Base-by-base conservation (phyloP, 805 yeast genomes). In the Nematodospora valgi region DNA sequence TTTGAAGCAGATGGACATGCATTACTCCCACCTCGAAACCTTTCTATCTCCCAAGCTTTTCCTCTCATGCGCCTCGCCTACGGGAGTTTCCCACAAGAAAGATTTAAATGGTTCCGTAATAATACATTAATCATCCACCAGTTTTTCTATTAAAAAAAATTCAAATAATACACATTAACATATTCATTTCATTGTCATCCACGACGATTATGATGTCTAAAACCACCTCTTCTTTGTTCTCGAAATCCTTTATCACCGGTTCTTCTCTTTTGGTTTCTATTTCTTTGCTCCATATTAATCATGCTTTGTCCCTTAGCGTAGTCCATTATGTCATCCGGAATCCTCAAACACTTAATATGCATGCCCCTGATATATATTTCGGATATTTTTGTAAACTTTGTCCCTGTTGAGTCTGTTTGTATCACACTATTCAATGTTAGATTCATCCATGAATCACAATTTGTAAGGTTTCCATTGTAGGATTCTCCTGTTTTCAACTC, bases 371-470 rank as follows among this genome's bases (percentile, higher is more conserved):
- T 76, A 54, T 88, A 89, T 38, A 82, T 73, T 49, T 86, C 94
- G 3, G 80, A 76, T 30, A 83, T 60, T 52, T 81, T 80, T 35
- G 72, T 57, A 56, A 76, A 84, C 35, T 67, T 68, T 44, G 74
- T 79, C 24, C 85, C 91, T 46, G 71, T 52, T 27, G 77, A 66
- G 48, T 77, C 76, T 11, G 80, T 73, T 52, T 80, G 84, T 31
- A 80, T 75, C 11, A 82, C 97, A 44, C 88, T 80, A 22, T 71
- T 71, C 35, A 93, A 69, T 2, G 95, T 85, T 45, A 93, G 69
- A 58, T 93, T 93, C 99, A 93, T 93, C 88, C 94, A 86, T 25
- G 86, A 80, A 58, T 93, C 99, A 49, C 95, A 87, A 52, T 86
- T 84, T 37, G 78, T 76, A 40, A 93, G 68, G 38, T 74, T 76